Conservation (phyloP, 345 rosid genomes). For the Pugionium cornutum region DNA sequence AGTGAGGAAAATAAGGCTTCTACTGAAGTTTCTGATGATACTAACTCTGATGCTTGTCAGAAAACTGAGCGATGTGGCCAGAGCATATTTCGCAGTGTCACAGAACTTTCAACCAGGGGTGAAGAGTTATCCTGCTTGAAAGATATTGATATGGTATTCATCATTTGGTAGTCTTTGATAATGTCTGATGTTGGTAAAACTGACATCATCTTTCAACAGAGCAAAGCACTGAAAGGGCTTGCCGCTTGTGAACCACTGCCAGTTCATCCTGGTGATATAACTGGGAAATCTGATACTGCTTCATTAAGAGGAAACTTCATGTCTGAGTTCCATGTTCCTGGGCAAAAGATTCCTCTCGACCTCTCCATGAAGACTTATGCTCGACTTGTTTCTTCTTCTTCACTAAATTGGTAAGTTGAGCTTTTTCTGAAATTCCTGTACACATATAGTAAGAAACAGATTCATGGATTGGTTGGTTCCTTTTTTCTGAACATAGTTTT, state of each 20-base stretch:
- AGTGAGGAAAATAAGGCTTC: slow-evolving; percentile 50
- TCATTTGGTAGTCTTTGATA: slow-evolving; percentile 25
- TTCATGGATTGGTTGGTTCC: slow-evolving; percentile 8
- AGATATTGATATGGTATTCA: slow-evolving; percentile 76
- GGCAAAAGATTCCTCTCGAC: slow-evolving; percentile 76
- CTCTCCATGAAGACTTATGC: slow-evolving; percentile 78
- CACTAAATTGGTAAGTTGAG: slow-evolving; percentile 65
- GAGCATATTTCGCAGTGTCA: slow-evolving; percentile 71
- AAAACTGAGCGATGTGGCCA: slow-evolving; percentile 58
- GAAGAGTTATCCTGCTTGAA: slow-evolving; percentile 51
- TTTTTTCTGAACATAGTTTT: background rate
- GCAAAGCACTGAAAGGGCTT: slow-evolving; percentile 85
- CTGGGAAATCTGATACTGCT: slow-evolving; percentile 47
- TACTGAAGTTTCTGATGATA: slow-evolving; percentile 48
- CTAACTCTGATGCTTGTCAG: slow-evolving; percentile 42
- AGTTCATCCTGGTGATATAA: slow-evolving; percentile 41
- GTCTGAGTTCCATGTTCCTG: slow-evolving; percentile 56
- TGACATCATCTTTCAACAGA: slow-evolving; percentile 44
- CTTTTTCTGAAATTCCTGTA: slow-evolving; percentile 14
- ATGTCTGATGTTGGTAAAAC: slow-evolving; percentile 23
- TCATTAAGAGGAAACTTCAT: slow-evolving; percentile 44
- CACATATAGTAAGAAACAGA: background rate
- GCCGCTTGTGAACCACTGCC: slow-evolving; percentile 50
- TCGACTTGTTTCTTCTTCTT: slow-evolving; percentile 59
- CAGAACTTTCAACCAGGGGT: slow-evolving; percentile 72